Conservation (phyloP, 2,329 filamentous ascomycete species). For the Aspergillus sp. region DNA sequence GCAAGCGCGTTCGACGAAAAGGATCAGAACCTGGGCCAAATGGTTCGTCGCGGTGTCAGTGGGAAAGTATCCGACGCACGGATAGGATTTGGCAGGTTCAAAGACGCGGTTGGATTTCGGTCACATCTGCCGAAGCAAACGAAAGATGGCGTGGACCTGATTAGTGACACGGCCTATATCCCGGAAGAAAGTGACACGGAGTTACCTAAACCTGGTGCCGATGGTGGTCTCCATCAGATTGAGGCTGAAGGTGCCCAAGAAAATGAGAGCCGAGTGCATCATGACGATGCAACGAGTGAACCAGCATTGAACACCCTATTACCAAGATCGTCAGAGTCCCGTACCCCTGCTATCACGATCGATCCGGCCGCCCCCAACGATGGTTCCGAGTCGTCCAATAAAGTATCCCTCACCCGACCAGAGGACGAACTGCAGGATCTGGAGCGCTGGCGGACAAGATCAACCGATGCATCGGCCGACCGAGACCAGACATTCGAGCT, state of each 20-base stretch:
- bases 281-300: constrained; percentile 13
- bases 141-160: constrained; percentile 35
- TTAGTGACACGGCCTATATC: constrained; percentile 28
- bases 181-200: constrained; percentile 32
- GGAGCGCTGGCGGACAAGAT: constrained; percentile 28
- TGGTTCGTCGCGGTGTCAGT: constrained; percentile 75
- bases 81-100: constrained; percentile 79
- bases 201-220: constrained; percentile 11
- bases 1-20: constrained; percentile 33
- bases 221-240: constrained; percentile 12
- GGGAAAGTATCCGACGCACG: constrained; percentile 77
- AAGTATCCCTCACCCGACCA: constrained; percentile 13
- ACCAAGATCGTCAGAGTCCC: constrained; percentile 16
- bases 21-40: constrained; percentile 56
- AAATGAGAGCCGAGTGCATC: constrained; percentile 14
- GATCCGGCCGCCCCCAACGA: constrained; percentile 24
- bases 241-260: constrained; percentile 21
- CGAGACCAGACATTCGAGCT: constrained; percentile 26
- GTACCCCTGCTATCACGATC: constrained; percentile 35
- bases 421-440: constrained; percentile 31
- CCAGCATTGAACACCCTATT: constrained; percentile 7
- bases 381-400: constrained; percentile 18
- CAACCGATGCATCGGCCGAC: constrained; percentile 30
- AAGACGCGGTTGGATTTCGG: constrained; percentile 70
- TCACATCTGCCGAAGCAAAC: constrained; percentile 41